Evolutionary conservation across 202 grass and related monocot genomes (phyloP), one percentile per base, ranked within the genome.

Genomic region (Brachypodium distachyon): DNA sequence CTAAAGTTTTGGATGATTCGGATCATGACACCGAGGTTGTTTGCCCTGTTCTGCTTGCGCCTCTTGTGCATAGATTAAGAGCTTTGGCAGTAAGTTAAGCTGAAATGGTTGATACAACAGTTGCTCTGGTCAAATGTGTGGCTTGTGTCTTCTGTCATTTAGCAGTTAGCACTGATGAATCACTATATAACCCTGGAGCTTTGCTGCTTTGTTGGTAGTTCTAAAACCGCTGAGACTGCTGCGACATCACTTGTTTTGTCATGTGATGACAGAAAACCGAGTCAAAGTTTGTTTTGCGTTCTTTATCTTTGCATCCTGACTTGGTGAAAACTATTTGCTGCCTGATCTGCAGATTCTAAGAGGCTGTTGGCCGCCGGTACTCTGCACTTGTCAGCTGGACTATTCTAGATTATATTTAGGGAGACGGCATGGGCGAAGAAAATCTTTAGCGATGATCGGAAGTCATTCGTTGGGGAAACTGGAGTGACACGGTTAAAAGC

Each of bases 201-300:
- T 12, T n/a, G 28, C 47, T 67, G 72, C 17, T 17, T 49, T 14
- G 26, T 62, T 22, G 43, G 68, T 53, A 34, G 34, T 27, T 62
- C 12, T 31, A 61, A 65, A 83, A 75, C 53, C 69, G 79, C 29
- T 40, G 55, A 37, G 75, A 67, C 69, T 63, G 53, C 61, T 34
- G 21, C 22, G 22, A 40, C 53, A 67, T 31, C 80, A 87, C 22
- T 69, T 67, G 27, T 74, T 63, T 84, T 76, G 25, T 84, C 70
- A 31, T 3, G 42, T 79, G 67, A 38, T 73, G 34, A 67, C 27
- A 32, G 26, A 41, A 27, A 3, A 74, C 86, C 11, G 29, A 61
- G 81, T 80, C 86, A 84, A 59, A 87, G 21, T 16, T 61, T 25
- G 52, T 54, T n/a, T 44, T 79, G 12, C 60, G 7, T 83, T 76